Evolutionary conservation across 768 basidiomycete genomes (phyloP), one percentile per base, ranked within the genome.

Genomic region (Amanita inopinata): DNA sequence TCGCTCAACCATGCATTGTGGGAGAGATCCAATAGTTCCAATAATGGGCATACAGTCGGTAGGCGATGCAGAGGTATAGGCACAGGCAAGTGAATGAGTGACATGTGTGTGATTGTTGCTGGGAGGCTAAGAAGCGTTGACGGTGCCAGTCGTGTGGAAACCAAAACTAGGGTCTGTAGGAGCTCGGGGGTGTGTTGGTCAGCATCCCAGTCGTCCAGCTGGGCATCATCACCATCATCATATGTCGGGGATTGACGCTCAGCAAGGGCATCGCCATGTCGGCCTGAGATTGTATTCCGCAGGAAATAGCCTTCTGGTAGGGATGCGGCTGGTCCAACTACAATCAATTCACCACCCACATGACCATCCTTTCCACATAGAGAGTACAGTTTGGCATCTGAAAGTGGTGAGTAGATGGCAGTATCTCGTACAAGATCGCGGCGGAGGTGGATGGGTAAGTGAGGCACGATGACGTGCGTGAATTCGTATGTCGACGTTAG

Each of bases 11-110:
- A 73, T 1, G 44, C 31, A 43, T 85, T 86, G 55, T 71, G 83
- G 0, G 84, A 87, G 35, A 87, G 55, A 53, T 86, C 83, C 24
- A 86, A 56, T 18, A 78, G 52, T 15, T 70, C 61, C 19, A 87
- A 60, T n/a, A 79, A 56, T 0, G 83, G 84, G 49, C 78, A 81
- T 10, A 71, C 53, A 8, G 57, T 61, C 0, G 81, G 74, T 27
- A 87, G 59, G 47, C 77, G 66, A 48, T 77, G 70, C 14, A 87
- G 52, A 1, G 76, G 62, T 12, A 78, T 57, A 0, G 69, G 62
- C 4, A 60, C 44, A 1, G 70, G 61, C 24, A 84, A 56, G 33
- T 72, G 61, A 47, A 85, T 50, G 19, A 85, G 67, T 14, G 72
- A 74, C 32, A 86, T 62, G 37, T 67, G 73, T 1, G 79, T 82